Evolutionary conservation across 2,329 filamentous ascomycete species (phyloP).

Genomic region (Boeremia lycopersici): DNA sequence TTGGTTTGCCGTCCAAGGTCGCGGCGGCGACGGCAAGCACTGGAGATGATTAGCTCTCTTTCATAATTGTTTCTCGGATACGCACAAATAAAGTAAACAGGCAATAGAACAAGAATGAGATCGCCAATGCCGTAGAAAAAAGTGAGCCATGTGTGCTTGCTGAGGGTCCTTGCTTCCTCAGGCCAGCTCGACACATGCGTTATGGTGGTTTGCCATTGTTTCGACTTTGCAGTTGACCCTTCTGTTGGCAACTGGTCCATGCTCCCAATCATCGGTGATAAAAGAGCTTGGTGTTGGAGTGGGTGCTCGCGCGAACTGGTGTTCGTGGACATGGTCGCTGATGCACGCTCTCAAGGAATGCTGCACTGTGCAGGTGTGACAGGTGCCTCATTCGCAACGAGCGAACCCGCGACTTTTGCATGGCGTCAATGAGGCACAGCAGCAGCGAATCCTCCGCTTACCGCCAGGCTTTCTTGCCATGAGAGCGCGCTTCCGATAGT

Average conservation of each 20-base stretch:
- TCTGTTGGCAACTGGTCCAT: not conserved
- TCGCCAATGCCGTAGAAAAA: slow-evolving; percentile 33
- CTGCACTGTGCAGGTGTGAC: slow-evolving; percentile 10
- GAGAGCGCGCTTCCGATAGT: slow-evolving; percentile 32
- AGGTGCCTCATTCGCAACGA: slow-evolving; percentile 30
- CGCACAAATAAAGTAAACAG: slow-evolving; percentile 45
- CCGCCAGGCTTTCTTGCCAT: slow-evolving; percentile 14
- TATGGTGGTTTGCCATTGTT: slow-evolving; percentile 31
- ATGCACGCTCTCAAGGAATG: slow-evolving; percentile 13
- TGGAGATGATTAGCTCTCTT: slow-evolving; percentile 6
- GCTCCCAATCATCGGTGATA: slow-evolving; percentile 9
- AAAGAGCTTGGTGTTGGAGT: slow-evolving; percentile 8
- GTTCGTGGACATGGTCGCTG: slow-evolving; percentile 21
- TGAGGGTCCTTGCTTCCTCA: slow-evolving; percentile 31
- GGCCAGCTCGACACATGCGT: slow-evolving; percentile 38
- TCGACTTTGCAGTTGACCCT: slow-evolving; percentile 19
- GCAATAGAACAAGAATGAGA: slow-evolving; percentile 34
- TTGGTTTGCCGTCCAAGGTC: slow-evolving; percentile 35
- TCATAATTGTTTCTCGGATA: not conserved
- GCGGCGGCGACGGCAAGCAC: slow-evolving; percentile 34
- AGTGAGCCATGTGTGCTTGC: slow-evolving; percentile 30
- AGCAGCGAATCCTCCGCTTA: slow-evolving; percentile 23
- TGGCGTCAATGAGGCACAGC: slow-evolving; percentile 30
- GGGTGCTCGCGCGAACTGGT: slow-evolving; percentile 20
- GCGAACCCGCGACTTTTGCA: slow-evolving; percentile 35